These are phyloP conservation scores for Alternaria ethzedia DNA, from an alignment of 2,329 filamentous ascomycete species.

Conservation along the genomic window DNA sequence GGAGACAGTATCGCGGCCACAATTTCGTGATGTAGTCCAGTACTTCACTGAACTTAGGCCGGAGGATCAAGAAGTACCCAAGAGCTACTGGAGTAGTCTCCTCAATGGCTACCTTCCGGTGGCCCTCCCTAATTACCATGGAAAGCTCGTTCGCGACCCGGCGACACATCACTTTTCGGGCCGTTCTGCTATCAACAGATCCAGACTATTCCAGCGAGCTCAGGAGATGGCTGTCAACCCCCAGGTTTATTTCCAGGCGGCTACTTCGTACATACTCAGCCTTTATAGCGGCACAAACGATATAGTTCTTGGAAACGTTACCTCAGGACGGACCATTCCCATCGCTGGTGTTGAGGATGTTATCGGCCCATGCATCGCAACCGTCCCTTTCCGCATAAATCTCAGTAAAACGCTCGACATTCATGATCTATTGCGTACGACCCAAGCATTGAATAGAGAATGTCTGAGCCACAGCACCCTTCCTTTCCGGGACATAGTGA, in stretches of 20 bases:
- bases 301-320: constrained; percentile 77
- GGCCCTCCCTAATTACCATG: constrained; percentile 65
- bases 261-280: constrained; percentile 69
- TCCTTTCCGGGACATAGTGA: constrained; percentile 73
- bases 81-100: constrained; percentile 72
- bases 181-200: constrained; percentile 25
- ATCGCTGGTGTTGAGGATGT: constrained; percentile 73
- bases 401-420: constrained; percentile 59
- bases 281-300: constrained; percentile 70
- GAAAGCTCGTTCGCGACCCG: constrained; percentile 26
- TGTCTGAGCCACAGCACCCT: constrained; percentile 69
- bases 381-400: constrained; percentile 74
- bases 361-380: constrained; percentile 79
- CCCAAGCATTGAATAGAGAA: constrained; percentile 70
- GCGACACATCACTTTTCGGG: constrained; percentile 21
- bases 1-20: constrained; percentile 53
- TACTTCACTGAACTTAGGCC: constrained; percentile 50
- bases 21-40: constrained; percentile 66
- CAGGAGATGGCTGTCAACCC: constrained; percentile 58
- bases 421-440: constrained; percentile 65
- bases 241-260: constrained; percentile 78
- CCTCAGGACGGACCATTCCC: constrained; percentile 80
- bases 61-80: neutral
- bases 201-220: constrained; percentile 24
- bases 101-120: constrained; percentile 64